Conservation (phyloP, 768 basidiomycete genomes). For the Amanita rimosa region DNA sequence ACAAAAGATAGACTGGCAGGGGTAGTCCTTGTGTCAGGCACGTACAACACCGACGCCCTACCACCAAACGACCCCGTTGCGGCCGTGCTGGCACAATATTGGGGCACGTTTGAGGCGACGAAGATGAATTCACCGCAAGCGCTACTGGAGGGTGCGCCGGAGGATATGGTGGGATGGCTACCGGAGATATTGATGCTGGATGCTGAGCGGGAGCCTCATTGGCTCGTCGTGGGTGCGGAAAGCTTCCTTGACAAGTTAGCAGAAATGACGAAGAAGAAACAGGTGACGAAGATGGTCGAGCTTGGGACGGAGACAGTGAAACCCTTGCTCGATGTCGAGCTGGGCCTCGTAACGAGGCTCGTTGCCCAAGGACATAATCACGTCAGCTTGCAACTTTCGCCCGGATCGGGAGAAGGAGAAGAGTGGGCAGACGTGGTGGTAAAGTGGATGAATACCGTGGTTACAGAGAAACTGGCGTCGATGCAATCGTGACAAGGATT, state of each 20-base stretch:
- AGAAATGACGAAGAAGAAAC: conserved; percentile 19
- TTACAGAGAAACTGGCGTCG: neutral
- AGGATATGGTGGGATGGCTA: conserved; percentile 22
- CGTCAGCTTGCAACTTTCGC: conserved; percentile 38
- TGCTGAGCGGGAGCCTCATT: conserved; percentile 42
- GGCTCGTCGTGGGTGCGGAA: conserved; percentile 22
- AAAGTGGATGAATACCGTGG: conserved; percentile 20
- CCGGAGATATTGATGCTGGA: conserved; percentile 39
- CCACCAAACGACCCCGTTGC: conserved; percentile 14
- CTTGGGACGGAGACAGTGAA: neutral
- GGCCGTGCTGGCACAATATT: conserved; percentile 24
- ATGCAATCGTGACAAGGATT: neutral
- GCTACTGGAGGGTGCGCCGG: conserved; percentile 25
- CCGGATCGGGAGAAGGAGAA: conserved; percentile 47
- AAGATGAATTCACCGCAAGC: conserved; percentile 27
- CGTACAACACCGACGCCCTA: conserved; percentile 25
- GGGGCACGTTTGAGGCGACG: conserved; percentile 24
- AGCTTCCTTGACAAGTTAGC: conserved; percentile 29
- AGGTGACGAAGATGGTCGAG: neutral
- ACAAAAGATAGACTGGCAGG: conserved; percentile 28
- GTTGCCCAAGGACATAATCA: conserved; percentile 50
- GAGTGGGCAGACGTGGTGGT: conserved; percentile 45
- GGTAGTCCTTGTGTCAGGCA: conserved; percentile 33
- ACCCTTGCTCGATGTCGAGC: neutral
- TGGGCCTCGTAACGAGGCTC: conserved; percentile 18